These are phyloP conservation scores for Nakazawaea sp. DNA, from an alignment of 805 yeast species.

Conservation along the genomic window DNA sequence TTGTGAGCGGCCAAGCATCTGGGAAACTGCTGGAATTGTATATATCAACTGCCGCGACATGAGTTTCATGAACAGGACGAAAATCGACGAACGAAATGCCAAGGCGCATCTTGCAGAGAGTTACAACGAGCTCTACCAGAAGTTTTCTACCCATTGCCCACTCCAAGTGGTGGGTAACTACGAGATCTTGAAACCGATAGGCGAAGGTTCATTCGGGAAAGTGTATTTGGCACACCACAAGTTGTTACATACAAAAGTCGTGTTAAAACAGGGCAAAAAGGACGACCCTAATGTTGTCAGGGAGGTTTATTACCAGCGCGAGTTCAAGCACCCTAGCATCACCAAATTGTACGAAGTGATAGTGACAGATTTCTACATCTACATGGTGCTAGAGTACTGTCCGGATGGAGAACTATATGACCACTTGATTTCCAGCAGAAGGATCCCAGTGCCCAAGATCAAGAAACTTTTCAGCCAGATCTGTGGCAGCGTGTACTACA, in stretches of 20 bases:
- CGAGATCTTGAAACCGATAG: constrained; percentile 63
- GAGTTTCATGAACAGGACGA: constrained; percentile 6
- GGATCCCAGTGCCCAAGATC: constrained; percentile 45
- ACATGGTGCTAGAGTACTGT: constrained; percentile 89
- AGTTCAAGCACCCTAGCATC: constrained; percentile 76
- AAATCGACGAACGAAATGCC: constrained; percentile 10
- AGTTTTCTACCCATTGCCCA: constrained; percentile 14
- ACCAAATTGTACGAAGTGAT: constrained; percentile 82
- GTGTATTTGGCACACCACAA: constrained; percentile 81
- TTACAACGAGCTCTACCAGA: constrained; percentile 9
- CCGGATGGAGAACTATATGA: constrained; percentile 75
- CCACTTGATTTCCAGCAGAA: constrained; percentile 45
- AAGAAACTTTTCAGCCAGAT: constrained; percentile 56
- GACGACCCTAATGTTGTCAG: constrained; percentile 82
- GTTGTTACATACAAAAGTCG: constrained; percentile 70
- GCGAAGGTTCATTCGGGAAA: constrained; percentile 90
- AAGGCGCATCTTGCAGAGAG: constrained; percentile 9
- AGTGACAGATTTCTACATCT: constrained; percentile 69
- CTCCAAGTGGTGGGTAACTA: constrained; percentile 77
- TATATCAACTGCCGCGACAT: too few relatives aligned
- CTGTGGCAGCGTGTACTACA: constrained; percentile 59
- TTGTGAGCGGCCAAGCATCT: too few relatives aligned
- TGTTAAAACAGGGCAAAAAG: constrained; percentile 72
- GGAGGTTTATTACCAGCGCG: constrained; percentile 84
- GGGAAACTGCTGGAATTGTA: too few relatives aligned